These are phyloP conservation scores for Eucalyptus tenuipes DNA, from an alignment of 345 rosid genomes.

Conservation along the genomic window DNA sequence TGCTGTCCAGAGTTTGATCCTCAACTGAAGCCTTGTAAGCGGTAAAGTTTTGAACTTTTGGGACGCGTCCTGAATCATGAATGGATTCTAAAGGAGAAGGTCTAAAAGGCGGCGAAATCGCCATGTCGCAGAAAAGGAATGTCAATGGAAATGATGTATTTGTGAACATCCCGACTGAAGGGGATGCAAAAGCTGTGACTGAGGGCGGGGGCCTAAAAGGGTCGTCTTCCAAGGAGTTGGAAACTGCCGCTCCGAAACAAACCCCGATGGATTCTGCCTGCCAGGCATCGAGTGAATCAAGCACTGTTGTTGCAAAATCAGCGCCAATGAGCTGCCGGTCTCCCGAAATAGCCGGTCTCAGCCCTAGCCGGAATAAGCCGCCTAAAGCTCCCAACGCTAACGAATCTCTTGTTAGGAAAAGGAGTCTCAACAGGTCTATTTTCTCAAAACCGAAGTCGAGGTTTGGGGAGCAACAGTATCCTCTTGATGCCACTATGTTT, in stretches of 20 bases:
- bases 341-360: constrained; percentile 33
- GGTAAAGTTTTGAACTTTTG: not conserved
- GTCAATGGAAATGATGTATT: constrained; percentile 35
- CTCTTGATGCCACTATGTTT: constrained; percentile 9
- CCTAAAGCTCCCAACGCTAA: constrained; percentile 35
- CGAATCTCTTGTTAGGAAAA: constrained; percentile 26
- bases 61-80: not conserved
- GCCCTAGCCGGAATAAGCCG: constrained; percentile 40
- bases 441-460: constrained; percentile 73
- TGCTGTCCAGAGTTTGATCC: not conserved
- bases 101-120: constrained; percentile 2
- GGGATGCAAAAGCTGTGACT: not conserved
- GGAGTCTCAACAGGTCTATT: constrained; percentile 36
- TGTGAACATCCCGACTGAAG: constrained; percentile 35
- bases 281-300: not conserved
- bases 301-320: constrained; percentile 15
- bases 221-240: not conserved
- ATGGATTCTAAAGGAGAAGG: not conserved
- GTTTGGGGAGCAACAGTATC: constrained; percentile 50
- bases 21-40: not conserved
- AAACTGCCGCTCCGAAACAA: not conserved
- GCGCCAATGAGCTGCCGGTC: constrained; percentile 17
- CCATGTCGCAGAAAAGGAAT: constrained; percentile 29
- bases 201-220: constrained; percentile 4
- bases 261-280: not conserved